phyloP scores from a whole-genome alignment of 805 yeast species.

The Ogataea polymorpha region DNA sequence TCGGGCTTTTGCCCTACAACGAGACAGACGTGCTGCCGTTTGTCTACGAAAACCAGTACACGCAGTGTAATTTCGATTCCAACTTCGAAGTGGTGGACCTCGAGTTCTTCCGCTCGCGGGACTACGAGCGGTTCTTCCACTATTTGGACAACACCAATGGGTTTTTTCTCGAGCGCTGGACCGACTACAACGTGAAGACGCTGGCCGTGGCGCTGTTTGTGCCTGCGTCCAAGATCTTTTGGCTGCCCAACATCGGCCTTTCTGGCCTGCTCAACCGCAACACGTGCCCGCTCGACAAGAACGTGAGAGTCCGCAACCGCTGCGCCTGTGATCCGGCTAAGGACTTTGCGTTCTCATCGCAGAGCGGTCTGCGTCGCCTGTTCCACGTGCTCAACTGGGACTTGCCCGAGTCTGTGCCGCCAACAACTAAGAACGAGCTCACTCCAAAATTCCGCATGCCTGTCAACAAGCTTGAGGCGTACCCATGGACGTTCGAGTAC shows the following conservation, averaged over 20 bases:
- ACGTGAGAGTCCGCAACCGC: conserved; percentile 11
- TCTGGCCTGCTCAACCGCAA: conserved; percentile 14
- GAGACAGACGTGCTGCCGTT: conserved; percentile 24
- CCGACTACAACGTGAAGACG: conserved; percentile 48
- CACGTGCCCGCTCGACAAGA: conserved; percentile 20
- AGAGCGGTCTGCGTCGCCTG: conserved; percentile 48
- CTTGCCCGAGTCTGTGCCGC: conserved; percentile 20
- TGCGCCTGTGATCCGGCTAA: conserved; percentile 26
- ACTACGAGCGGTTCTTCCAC: conserved; percentile 44
- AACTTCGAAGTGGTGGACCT: conserved; percentile 56
- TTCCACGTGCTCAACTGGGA: conserved; percentile 21
- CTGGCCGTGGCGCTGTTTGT: conserved; percentile 37
- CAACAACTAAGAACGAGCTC: background rate
- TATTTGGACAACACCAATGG: conserved; percentile 48
- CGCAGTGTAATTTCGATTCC: conserved; percentile 56
- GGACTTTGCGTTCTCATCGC: conserved; percentile 44
- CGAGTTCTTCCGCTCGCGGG: conserved; percentile 45
- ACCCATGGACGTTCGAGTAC: conserved; percentile 4
- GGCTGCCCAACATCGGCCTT: conserved; percentile 42
- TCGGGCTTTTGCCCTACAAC: conserved; percentile 41
- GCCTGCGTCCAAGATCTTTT: conserved; percentile 46
- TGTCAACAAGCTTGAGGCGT: conserved; percentile 1
- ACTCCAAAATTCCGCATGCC: conserved; percentile 9
- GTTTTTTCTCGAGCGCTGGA: conserved; percentile 59
- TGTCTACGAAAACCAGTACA: conserved; percentile 14